phyloP scores from a whole-genome alignment of 1,284 basidiomycete species.

The Porodaedalea pini region DNA sequence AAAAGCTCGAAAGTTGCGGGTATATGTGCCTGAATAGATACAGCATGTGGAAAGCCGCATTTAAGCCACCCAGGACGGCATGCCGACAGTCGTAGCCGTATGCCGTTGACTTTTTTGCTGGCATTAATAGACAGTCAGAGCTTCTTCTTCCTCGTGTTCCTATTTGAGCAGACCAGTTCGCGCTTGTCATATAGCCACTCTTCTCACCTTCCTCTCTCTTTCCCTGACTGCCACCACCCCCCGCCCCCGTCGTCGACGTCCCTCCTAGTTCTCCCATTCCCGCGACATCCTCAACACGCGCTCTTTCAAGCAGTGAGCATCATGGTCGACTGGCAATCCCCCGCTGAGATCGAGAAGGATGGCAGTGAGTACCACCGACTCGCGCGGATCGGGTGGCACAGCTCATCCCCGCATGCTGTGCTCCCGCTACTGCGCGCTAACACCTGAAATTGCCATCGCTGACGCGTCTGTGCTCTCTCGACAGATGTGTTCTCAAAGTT shows the following conservation, averaged over 20 bases:
- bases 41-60: neutral
- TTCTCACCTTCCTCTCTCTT: neutral
- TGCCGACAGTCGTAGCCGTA: neutral
- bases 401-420: neutral
- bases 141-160: constrained; percentile 10
- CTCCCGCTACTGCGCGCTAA: neutral
- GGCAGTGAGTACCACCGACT: constrained; percentile 10
- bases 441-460: constrained; percentile 8
- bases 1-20: neutral
- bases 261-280: neutral
- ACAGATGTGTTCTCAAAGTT: constrained; percentile 59
- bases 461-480: constrained; percentile 15
- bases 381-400: constrained; percentile 7
- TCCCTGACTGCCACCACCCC: neutral
- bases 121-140: neutral
- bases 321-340: constrained; percentile 21
- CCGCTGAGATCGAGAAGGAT: constrained; percentile 14
- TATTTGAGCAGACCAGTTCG: constrained; percentile 9
- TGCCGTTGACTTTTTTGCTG: neutral
- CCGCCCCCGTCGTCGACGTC: neutral
- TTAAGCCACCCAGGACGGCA: neutral
- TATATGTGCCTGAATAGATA: neutral
- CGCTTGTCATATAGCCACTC: constrained; percentile 2
- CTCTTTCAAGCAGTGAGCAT: neutral
- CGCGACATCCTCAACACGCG: constrained; percentile 5